These are phyloP conservation scores for Amyloporia xantha DNA, from an alignment of 768 basidiomycete species.

Conservation along the genomic window DNA sequence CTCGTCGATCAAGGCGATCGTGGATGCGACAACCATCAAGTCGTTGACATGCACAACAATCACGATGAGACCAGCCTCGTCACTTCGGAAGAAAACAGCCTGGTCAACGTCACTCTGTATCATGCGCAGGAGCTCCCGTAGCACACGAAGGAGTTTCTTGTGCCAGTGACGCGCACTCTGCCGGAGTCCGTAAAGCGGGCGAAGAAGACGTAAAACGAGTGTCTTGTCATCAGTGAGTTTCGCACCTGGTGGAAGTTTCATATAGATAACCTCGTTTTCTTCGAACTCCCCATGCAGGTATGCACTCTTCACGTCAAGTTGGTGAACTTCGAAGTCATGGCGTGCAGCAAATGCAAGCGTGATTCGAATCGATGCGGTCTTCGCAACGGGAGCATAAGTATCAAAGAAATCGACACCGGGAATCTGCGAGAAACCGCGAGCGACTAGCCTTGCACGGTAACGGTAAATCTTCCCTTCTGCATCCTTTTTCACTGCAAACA, in stretches of 20 bases:
- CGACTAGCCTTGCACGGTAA: too few species aligned
- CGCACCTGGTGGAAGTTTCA: conserved; percentile 27
- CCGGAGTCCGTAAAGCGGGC: conserved; percentile 9
- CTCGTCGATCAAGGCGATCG: conserved; percentile 4
- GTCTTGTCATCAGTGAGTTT: neutral
- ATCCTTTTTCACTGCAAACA: too few species aligned
- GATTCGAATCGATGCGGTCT: conserved; percentile 22
- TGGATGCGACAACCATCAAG: conserved; percentile 2
- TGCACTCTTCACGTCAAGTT: conserved; percentile 28
- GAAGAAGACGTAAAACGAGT: neutral
- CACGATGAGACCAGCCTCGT: neutral
- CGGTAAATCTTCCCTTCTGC: too few species aligned
- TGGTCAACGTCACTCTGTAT: conserved; percentile 8
- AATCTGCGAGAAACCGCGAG: too few species aligned
- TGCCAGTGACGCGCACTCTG: conserved; percentile 11
- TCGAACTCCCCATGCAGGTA: conserved; percentile 22
- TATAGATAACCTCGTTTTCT: conserved; percentile 14
- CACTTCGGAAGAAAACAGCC: conserved; percentile 9
- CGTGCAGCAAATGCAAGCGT: conserved; percentile 24
- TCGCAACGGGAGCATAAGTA: too few species aligned
- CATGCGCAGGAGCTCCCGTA: conserved; percentile 3
- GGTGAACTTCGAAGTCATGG: conserved; percentile 22
- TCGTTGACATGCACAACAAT: conserved; percentile 3
- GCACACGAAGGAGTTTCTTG: conserved; percentile 1
- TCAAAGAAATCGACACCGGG: conserved; percentile 23